Evolutionary conservation across 371 early-diverging fungal genomes (phyloP), one percentile per base, ranked within the genome.

Genomic region (Apophysomyces trapeziformis): DNA sequence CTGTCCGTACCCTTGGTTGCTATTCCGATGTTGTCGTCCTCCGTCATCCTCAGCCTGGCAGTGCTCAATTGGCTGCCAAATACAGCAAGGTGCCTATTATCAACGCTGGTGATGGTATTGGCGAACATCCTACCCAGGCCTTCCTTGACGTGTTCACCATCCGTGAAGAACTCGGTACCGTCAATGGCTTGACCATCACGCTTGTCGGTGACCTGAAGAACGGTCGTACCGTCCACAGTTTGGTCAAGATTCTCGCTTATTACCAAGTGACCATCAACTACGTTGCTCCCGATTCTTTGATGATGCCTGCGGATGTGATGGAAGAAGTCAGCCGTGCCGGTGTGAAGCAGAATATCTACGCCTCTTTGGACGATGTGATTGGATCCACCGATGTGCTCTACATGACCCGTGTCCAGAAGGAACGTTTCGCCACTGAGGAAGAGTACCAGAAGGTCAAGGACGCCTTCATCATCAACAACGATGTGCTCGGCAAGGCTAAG

Each of bases 81-180:
- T 91, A 86, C 79, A 88, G 93, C 59, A 91, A 89, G 79, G 90
- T 96, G 11, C 98, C 97, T 16, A 85, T 99, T 43, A 93, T 99
- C 80, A 97, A 96, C 73, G 98, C 96, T 56, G 97, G 99, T 68
- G 98, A 97, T 75, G 99, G 99, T 69, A 85, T 90, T 60, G 98
- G 99, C 47, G 99, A 97, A 84, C 99, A 99, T 80, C 99, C 99
- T 37, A 95, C 96, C 18, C 99, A 98, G 80, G 99, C 98, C 54
- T 93, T 97, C 88, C 85, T 99, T 64, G 99, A 99, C 77, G 87
- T 90, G 18, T 99, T 92, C 73, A 97, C 97, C 14, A 95, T 95
- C 68, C 92, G 95, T 83, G 92, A 93, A 84, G 93, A 92, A 74
- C 79, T 94, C 16, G 97, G 98, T 70, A 96, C 97, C n/a, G 96